Base-by-base conservation (phyloP, 2,329 filamentous ascomycete species). In the Pseudofabraea citricarpa region DNA sequence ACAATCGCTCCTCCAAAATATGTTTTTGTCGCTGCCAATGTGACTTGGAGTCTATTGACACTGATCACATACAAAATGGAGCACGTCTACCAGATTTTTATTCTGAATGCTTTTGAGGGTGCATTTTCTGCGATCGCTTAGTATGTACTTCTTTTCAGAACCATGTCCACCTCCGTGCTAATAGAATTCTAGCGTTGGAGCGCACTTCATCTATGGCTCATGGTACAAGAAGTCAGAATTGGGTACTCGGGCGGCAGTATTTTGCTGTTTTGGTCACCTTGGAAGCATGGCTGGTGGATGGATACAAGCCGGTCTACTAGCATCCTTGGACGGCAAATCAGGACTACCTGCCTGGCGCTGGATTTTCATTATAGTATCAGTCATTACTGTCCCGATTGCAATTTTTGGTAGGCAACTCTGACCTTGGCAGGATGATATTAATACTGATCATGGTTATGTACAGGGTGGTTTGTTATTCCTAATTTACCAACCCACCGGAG, bases 181-280 rank as follows among this genome's bases (percentile, higher is more conserved):
- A n/a, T n/a, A n/a, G n/a, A n/a, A n/a, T n/a, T n/a, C n/a, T n/a
- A n/a, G n/a, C 40, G 64, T 67, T 1, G 68, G 68, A 0, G 68
- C 65, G 0, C 67, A 70, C 35, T 70, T 70, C 45, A 67, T 69
- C 21, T 67, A 69, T 35, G 67, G 64, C 1, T 66, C 64, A 3
- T 70, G 68, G 68, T 71, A 70, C 43, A 66, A 65, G 40, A 63
- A 63, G 37, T 65, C 64, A 0, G 67, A 71, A 43, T 58, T 71
- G 4, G 68, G 65, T 1, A 68, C 59, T 3, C 54, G 64, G 19
- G 64, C 64, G n/a, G 64, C 64, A 4, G 53, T 67, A 18, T 70
- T 71, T 36, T 69, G 66, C 41, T 60, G 61, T 1, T 69, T 69
- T 35, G 67, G 67, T 0, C 65, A 70, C 37, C 36, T 71, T 4